Base-by-base conservation (phyloP, 768 basidiomycete genomes). In the Tricholoma bakamatsutake region DNA sequence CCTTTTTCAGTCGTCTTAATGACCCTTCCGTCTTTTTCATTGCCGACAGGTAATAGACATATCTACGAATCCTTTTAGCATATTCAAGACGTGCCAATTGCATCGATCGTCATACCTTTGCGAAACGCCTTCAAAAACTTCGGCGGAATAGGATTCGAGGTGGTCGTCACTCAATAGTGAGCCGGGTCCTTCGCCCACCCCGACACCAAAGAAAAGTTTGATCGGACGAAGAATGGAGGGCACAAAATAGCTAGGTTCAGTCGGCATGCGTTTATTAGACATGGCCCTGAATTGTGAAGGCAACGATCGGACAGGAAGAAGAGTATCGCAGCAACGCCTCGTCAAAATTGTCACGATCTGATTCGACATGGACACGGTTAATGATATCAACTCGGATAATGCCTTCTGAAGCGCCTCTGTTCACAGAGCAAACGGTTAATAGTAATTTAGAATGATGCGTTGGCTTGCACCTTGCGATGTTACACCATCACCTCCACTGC, bases 21-120 rank as follows among this genome's bases (percentile, higher is more conserved):
- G 91, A 88, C 65, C 94, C 93, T 60, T 98, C 93, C 7, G 92
- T 92, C 75, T 96, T 96, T 69, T 85, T 90, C 81, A 95, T 93
- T 0, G 83, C 81, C 9, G 84, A 77, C 21, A 98, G 76, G 64
- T 91, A 88, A 54, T 80, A 78, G 11, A 87, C 83, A 68, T 96
- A 97, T 64, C 92, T 93, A 55, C 28, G 37, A 56, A 31, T 28
- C 55, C 18, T 9, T 11, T 42, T 11, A 50, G 56, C 31, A 48
- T 18, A 42, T 4, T 34, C 27, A 39, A 50, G 35, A 37, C 57
- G 28, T 45, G 17, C 5, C 48, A 55, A 35, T 12, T 12, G 28
- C 4, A 21, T 40, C 43, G 15, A 46, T 33, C n/a, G 31, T 54
- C 67, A 55, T 61, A 87, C 85, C 81, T 81, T 63, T 85, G 84